Evolutionary conservation across 139 green algal genomes (phyloP), one percentile per base, ranked within the genome.

Genomic region (Parachlorella kessleri): DNA sequence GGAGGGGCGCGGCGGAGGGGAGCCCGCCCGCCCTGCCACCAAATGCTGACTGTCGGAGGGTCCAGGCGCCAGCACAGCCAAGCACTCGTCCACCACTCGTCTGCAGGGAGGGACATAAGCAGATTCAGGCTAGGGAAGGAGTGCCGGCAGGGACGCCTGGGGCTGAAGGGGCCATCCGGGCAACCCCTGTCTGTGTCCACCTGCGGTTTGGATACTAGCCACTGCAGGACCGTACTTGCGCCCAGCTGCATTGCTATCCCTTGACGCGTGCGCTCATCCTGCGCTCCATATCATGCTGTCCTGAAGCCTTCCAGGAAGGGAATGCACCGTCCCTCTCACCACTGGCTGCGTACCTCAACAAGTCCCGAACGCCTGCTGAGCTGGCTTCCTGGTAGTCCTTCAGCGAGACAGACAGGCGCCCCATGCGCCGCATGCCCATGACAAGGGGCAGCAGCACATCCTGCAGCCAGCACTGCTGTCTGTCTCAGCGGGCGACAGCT

Each of bases 371-470:
- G 28, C 39, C 55, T 4, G 38, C 38, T 24, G 21, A 40, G 24
- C 90, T 75, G 4, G 82, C 67, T 3, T 70, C 78, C 70, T 92
- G 92, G 30, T 89, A 84, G 41, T 91, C 85, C 1, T 77, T 69
- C 68, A 94, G 41, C 5, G 81, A 77, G 30, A 64, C 72, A 4
- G 55, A 41, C 72, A 95, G 83, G 38, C 69, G 66, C 33, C 85
- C 84, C 26, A 87, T 91, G 35, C 93, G 87, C 37, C 87, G 78
- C 76, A 97, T 83, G 37, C 91, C 91, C 33, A 94, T 79, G 37
- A 95, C 92, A 35, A 96, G 73, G 3, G 90, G 89, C 74, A 94
- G 84, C 77, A 96, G 85, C 55, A 82, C 69, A 63, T 95, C 92
- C 30, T 86, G 69, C 68, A 91, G 74, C 37, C 74, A 63, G n/a